These are phyloP conservation scores for Suillus lakei DNA, from an alignment of 768 basidiomycete species.

Conservation along the genomic window DNA sequence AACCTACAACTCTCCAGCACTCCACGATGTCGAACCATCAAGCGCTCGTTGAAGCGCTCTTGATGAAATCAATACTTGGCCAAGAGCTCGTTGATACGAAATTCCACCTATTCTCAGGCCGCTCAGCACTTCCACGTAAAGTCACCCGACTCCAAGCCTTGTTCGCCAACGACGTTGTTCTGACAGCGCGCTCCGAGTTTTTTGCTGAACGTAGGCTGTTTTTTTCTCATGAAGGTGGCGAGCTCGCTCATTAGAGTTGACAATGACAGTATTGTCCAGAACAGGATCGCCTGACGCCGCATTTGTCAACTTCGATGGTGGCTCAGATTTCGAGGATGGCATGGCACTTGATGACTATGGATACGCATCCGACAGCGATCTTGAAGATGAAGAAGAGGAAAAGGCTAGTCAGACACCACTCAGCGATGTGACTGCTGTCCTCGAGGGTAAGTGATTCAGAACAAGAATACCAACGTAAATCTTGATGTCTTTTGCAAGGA, in stretches of 20 bases:
- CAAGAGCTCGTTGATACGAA: conserved; percentile 35
- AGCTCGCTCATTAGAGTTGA: neutral
- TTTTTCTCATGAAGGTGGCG: neutral
- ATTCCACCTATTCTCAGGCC: conserved; percentile 34
- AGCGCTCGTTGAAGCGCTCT: conserved; percentile 23
- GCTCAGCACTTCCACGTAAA: conserved; percentile 15
- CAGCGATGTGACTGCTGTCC: neutral
- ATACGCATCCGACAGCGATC: conserved; percentile 40
- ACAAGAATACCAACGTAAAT: neutral
- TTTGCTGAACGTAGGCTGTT: conserved; percentile 29
- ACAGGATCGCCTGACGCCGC: conserved; percentile 15
- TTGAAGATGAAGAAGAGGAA: conserved; percentile 31
- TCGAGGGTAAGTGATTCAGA: neutral
- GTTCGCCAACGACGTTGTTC: conserved; percentile 32
- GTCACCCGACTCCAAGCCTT: conserved; percentile 25
- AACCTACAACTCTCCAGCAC: neutral
- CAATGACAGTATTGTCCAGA: conserved; percentile 25
- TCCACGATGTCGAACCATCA: conserved; percentile 13
- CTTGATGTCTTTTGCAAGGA: neutral
- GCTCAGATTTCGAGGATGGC: conserved; percentile 12
- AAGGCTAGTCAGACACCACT: neutral
- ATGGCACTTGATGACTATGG: conserved; percentile 29
- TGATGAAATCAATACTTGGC: conserved; percentile 31
- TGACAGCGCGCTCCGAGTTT: conserved; percentile 31
- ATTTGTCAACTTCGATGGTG: conserved; percentile 19